phyloP scores from a whole-genome alignment of 331 rosid genomes.

The Erythrophleum ivorense region DNA sequence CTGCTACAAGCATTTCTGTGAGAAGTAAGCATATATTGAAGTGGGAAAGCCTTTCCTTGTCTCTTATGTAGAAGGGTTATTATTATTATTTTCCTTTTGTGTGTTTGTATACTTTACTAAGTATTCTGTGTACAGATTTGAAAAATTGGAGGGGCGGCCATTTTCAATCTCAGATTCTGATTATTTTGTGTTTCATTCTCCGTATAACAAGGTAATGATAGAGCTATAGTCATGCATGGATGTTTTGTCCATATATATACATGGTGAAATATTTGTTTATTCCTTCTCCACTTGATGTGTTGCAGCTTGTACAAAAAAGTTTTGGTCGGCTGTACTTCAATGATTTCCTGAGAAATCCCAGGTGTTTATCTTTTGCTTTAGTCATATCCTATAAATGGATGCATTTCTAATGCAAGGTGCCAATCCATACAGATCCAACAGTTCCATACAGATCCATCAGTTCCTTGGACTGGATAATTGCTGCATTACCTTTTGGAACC shows the following conservation, averaged over 20 bases:
- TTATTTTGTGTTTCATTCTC: slow-evolving; percentile 85
- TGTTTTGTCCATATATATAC: neutral
- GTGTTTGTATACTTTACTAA: slow-evolving; percentile 5
- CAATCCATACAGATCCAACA: neutral
- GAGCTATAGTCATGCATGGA: slow-evolving; percentile 13
- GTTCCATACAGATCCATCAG: neutral
- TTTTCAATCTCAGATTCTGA: slow-evolving; percentile 74
- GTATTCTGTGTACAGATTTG: slow-evolving; percentile 56
- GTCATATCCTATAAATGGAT: slow-evolving; percentile 3
- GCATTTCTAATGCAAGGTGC: slow-evolving; percentile 10
- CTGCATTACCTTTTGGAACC: slow-evolving; percentile 6
- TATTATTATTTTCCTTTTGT: neutral
- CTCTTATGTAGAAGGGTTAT: slow-evolving; percentile 5
- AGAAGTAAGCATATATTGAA: slow-evolving; percentile 56
- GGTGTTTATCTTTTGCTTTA: slow-evolving; percentile 49
- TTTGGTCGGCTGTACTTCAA: slow-evolving; percentile 77
- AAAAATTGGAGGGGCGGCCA: slow-evolving; percentile 73
- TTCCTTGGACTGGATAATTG: slow-evolving; percentile 11
- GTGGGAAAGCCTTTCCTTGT: neutral
- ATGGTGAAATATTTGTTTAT: neutral
- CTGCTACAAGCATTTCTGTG: slow-evolving; percentile 66
- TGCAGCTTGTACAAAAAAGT: slow-evolving; percentile 93
- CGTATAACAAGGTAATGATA: slow-evolving; percentile 84
- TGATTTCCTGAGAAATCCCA: slow-evolving; percentile 72
- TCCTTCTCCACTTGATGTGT: slow-evolving; percentile 19